Percentiles rank a stretch among this genome's conserved stretches.
These are phyloP conservation scores for Monosporascus sp. DNA, from an alignment of 2,329 filamentous ascomycete species.

Conservation along the genomic window DNA sequence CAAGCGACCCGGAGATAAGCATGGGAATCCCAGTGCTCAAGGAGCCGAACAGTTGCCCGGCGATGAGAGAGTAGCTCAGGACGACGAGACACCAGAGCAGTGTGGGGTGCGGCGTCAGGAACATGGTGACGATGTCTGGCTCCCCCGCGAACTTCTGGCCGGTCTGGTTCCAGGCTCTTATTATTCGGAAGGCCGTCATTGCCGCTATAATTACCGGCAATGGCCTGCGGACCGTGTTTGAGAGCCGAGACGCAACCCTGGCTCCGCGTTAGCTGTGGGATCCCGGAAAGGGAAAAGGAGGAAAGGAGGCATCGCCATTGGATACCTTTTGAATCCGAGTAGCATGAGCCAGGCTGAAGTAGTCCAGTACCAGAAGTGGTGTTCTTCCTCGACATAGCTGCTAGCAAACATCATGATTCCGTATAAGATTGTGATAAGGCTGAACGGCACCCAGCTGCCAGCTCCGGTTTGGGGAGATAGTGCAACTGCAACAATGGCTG, in stretches of 20 bases:
- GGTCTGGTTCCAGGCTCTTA: slow-evolving; percentile 89
- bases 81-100: slow-evolving; percentile 72
- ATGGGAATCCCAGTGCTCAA: slow-evolving; percentile 36
- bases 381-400: slow-evolving; percentile 96
- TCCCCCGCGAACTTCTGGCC: slow-evolving; percentile 94
- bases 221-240: slow-evolving; percentile 21
- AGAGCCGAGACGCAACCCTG: slow-evolving; percentile 11
- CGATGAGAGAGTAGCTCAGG: slow-evolving; percentile 60
- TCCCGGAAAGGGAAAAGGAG: background rate
- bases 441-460: slow-evolving; percentile 37
- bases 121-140: slow-evolving; percentile 73
- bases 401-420: slow-evolving; percentile 94
- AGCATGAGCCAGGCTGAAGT: slow-evolving; percentile 63
- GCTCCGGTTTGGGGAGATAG: slow-evolving; percentile 25
- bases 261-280: background rate
- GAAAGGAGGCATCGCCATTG: background rate
- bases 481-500: slow-evolving; percentile 32
- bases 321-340: slow-evolving; percentile 42
- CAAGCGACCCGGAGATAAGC: slow-evolving; percentile 34
- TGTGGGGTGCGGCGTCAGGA: slow-evolving; percentile 58
- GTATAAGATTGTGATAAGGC: slow-evolving; percentile 56
- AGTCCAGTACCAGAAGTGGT: slow-evolving; percentile 97
- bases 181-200: slow-evolving; percentile 58
- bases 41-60: slow-evolving; percentile 37
- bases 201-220: slow-evolving; percentile 36